Evolutionary conservation across 371 early-diverging fungal species (phyloP), one percentile per base, ranked within the genome.

Genomic region (Gilbertella persicaria): DNA sequence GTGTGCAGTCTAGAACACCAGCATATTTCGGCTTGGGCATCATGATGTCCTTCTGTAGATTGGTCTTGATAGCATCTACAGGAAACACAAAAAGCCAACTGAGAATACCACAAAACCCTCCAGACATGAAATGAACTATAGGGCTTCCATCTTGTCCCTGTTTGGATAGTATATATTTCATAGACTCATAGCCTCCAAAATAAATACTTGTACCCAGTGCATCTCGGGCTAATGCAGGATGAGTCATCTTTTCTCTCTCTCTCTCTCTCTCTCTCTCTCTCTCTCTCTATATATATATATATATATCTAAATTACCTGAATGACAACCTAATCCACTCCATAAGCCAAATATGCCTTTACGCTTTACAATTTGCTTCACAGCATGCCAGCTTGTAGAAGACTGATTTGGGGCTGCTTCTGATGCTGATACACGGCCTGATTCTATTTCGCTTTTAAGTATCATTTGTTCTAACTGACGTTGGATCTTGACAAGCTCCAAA

Each of bases 51-150:
- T 86, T 87, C 63, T 91, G 92, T 43, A 89, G 58, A 14, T 80
- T 79, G 4, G 89, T 84, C 60, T 91, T 91, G 30, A 90, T 72
- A 38, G 88, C 60, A 63, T 92, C 93, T 4, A 89, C 71, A 0
- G 93, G 93, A 46, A 92, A 92, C 7, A 89, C 86, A 19, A 89
- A 58, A 25, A 88, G 64, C 92, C 93, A 91, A 8, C 87, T 86
- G 33, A 88, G 61, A 3, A 87, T 81, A 23, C 93, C 93, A 61
- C 89, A 87, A 13, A 82, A 70, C 5, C 90, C 91, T 38, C 90
- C 91, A 1, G 91, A 83, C 53, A 88, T 61, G 55, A 89, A 82
- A 49, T 87, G 88, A 0, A 83, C 80, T 67, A 88, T 59, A 8
- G 85, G 86, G 5, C 87, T 69, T 2, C 56, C 54, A 37, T 54